phyloP scores from a whole-genome alignment of 768 basidiomycete genomes.

The Lepiota venenata region DNA sequence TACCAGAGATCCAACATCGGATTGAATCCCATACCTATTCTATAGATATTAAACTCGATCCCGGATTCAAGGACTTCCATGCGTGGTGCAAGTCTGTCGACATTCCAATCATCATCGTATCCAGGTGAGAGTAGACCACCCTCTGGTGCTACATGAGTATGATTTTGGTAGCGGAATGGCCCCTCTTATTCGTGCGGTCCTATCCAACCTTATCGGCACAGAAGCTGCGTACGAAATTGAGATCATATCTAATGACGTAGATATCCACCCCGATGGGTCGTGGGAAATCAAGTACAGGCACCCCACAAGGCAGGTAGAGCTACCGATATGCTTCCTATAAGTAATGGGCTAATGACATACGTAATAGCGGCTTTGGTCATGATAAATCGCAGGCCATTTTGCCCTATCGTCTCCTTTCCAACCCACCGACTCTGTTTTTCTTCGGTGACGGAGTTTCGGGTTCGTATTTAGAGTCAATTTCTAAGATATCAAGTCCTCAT shows the following conservation, averaged over 20 bases:
- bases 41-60: conserved; percentile 80
- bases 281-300: conserved; percentile 90
- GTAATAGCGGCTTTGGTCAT: conserved; percentile 77
- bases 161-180: conserved; percentile 72
- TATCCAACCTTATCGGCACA: conserved; percentile 76
- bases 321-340: not conserved
- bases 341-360: not conserved
- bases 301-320: conserved; percentile 65
- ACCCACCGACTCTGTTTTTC: conserved; percentile 87
- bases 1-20: conserved; percentile 1
- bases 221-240: conserved; percentile 74
- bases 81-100: conserved; percentile 76
- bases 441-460: conserved; percentile 98
- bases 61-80: conserved; percentile 87
- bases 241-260: conserved; percentile 92
- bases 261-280: conserved; percentile 55
- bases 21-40: conserved; percentile 2
- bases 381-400: conserved; percentile 96
- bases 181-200: conserved; percentile 87
- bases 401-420: conserved; percentile 71
- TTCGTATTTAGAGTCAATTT: conserved; percentile 26
- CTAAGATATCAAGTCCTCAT: not conserved
- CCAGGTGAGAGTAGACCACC: conserved; percentile 52
- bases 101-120: conserved; percentile 91
- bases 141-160: not conserved